Evolutionary conservation across 345 rosid species (phyloP).

Genomic region (Erysimum cheiranthoides): DNA sequence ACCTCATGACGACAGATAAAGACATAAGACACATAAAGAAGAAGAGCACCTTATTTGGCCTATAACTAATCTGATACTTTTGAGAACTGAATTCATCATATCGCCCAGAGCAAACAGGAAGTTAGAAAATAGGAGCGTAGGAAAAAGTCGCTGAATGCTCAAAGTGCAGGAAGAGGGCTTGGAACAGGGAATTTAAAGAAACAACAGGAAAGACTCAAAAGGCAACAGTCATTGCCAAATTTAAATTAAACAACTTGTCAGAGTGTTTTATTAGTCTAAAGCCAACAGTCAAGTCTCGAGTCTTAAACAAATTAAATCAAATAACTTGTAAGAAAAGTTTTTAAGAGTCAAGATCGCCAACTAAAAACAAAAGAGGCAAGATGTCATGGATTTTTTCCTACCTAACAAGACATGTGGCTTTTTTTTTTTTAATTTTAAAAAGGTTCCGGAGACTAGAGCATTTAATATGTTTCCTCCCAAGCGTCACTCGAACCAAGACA

Average conservation of each 20-base stretch:
- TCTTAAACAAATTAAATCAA: conserved; percentile 21
- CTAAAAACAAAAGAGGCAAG: conserved; percentile 20
- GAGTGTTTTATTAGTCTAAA: conserved; percentile 29
- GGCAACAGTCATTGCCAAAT: conserved; percentile 25
- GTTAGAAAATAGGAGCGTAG: conserved; percentile 17
- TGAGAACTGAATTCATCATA: conserved; percentile 26
- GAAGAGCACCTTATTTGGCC: conserved; percentile 16
- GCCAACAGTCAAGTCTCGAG: conserved; percentile 27
- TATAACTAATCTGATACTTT: conserved; percentile 36
- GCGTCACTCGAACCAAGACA: too few relatives aligned
- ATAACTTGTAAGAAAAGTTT: conserved; percentile 24
- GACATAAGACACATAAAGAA: conserved; percentile 24
- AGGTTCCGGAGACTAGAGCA: too few relatives aligned
- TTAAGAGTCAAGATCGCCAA: conserved; percentile 30
- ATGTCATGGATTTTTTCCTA: conserved; percentile 32
- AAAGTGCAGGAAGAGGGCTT: conserved; percentile 20
- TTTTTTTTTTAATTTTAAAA: too few relatives aligned
- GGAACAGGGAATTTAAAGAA: conserved; percentile 17
- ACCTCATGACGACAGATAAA: conserved; percentile 20
- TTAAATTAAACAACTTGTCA: background rate
- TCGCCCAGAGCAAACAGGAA: conserved; percentile 22
- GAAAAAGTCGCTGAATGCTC: conserved; percentile 11
- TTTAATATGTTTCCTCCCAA: too few relatives aligned
- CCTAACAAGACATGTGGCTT: conserved; percentile 21
- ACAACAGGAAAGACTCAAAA: conserved; percentile 32